phyloP scores from a whole-genome alignment of 2,329 filamentous ascomycete species.

The Aspergillus pseudotamarii region DNA sequence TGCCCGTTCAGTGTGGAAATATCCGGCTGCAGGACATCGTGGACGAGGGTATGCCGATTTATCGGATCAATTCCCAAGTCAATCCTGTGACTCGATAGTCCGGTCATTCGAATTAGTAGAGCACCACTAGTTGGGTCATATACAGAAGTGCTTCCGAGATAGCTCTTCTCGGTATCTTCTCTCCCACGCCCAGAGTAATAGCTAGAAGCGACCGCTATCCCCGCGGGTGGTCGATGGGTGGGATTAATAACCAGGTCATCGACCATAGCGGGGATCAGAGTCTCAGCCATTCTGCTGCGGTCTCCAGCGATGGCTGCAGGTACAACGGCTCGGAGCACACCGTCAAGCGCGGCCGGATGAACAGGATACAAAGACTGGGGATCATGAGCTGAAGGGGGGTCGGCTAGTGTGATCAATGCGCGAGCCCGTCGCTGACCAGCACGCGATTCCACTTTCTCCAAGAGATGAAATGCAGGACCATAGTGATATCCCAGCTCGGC shows the following conservation, averaged over 20 bases:
- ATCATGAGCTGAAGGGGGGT: constrained; percentile 2
- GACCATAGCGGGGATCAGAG: constrained; percentile 8
- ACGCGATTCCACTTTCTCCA: constrained; percentile 12
- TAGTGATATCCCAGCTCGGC: constrained; percentile 10
- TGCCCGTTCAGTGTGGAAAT: constrained; percentile 3
- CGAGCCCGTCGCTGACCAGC: constrained; percentile 5
- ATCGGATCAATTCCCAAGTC: constrained; percentile 5
- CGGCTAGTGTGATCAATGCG: constrained; percentile 4
- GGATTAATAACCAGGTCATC: constrained; percentile 14
- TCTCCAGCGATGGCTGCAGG: constrained; percentile 6
- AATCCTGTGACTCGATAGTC: constrained; percentile 3
- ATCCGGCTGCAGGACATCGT: constrained; percentile 9
- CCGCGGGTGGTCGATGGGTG: neutral
- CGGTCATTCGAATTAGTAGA: constrained; percentile 8
- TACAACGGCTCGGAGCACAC: constrained; percentile 6
- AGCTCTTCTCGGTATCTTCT: constrained; percentile 6
- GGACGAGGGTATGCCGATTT: constrained; percentile 4
- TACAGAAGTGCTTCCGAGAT: constrained; percentile 2
- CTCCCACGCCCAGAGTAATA: constrained; percentile 9
- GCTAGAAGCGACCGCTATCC: constrained; percentile 7
- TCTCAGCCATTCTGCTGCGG: neutral
- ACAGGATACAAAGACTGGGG: constrained; percentile 9
- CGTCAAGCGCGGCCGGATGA: constrained; percentile 13
- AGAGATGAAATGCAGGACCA: constrained; percentile 12
- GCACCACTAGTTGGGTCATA: constrained; percentile 10